Evolutionary conservation across 805 yeast genomes (phyloP), one percentile per base, ranked within the genome.

Genomic region (Cyberlindnera mycetangii): DNA sequence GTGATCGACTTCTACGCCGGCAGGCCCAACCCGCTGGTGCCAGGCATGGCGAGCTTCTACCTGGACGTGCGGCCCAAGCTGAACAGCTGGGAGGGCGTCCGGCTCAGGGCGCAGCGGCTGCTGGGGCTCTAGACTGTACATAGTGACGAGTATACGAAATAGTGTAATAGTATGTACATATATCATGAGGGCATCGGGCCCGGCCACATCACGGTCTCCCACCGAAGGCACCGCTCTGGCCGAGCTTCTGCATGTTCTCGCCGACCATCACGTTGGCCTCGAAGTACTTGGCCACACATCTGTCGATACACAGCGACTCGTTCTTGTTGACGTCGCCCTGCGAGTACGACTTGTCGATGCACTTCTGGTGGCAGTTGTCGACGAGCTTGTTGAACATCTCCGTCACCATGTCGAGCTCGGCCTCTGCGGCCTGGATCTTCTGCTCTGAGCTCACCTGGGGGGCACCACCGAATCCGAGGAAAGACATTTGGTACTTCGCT

Each of bases 311-410:
- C 38, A 86, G 71, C 37, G 89, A 80, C 70, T 90, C 97, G 56
- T 74, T 80, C 71, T 85, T 87, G 69, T 74, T 76, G 51, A 90
- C 72, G 19, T 82, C 89, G 44, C 89, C 84, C 42, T 87, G 90
- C 41, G 67, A 57, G 70, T 89, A 90, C 16, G 42, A 58, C 52
- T 70, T 72, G 42, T 65, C 75, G 63, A 89, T 85, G 72, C 98
- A 90, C 71, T 90, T 90, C 55, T 71, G 67, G 68, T 90, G 93
- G 66, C 98, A 90, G 56, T 88, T 84, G 59, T 84, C 90, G 19
- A 89, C 95, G 59, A 90, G 74, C 60, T 83, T 78, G 79, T 92
- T 92, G 80, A 92, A 92, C 97, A 92, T 89, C 57, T 93, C 96
- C 32, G 97, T 90, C 57, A 92, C 96, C 82, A 93, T 85, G 67